A percentile compares a stretch with the other conserved stretches of the same genome.
phyloP scores from a whole-genome alignment of 768 basidiomycete genomes.

The Podaxis sp. region DNA sequence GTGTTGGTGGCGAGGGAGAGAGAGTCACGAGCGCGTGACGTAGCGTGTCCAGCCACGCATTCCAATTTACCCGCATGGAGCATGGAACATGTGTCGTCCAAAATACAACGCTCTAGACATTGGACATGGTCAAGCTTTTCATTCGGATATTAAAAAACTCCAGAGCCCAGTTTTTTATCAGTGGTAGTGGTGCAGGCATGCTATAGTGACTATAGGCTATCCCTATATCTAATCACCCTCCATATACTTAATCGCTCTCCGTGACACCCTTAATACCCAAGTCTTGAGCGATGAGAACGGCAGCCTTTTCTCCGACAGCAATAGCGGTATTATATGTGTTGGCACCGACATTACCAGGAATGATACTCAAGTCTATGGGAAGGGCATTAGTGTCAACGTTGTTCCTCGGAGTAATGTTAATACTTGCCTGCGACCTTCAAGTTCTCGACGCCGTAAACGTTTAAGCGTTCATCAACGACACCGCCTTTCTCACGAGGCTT shows the following conservation, averaged over 20 bases:
- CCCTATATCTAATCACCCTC: background rate
- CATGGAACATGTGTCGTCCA: background rate
- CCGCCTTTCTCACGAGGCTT: constrained; percentile 53
- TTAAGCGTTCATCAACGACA: constrained; percentile 58
- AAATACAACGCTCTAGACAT: background rate
- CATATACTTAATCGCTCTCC: constrained; percentile 5
- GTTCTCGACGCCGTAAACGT: constrained; percentile 55
- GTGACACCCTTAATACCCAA: constrained; percentile 22
- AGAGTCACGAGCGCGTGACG: constrained; percentile 18
- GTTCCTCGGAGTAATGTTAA: background rate
- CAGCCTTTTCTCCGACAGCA: constrained; percentile 59
- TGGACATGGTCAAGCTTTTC: background rate
- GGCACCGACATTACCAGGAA: constrained; percentile 34
- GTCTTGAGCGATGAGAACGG: constrained; percentile 56
- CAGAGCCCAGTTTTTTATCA: too few species aligned
- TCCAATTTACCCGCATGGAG: background rate
- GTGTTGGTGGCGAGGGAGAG: background rate
- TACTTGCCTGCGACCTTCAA: constrained; percentile 54
- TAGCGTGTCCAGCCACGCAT: constrained; percentile 15
- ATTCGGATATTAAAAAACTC: too few species aligned
- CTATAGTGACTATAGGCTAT: background rate
- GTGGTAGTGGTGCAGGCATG: too few species aligned
- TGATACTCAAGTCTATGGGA: constrained; percentile 31
- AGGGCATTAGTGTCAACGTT: background rate
- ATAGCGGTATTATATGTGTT: constrained; percentile 40